Percentiles rank a stretch among this genome's conserved stretches.
Evolutionary conservation across 441 rosid genomes (phyloP).

Genomic region (Isatis lusitanica): DNA sequence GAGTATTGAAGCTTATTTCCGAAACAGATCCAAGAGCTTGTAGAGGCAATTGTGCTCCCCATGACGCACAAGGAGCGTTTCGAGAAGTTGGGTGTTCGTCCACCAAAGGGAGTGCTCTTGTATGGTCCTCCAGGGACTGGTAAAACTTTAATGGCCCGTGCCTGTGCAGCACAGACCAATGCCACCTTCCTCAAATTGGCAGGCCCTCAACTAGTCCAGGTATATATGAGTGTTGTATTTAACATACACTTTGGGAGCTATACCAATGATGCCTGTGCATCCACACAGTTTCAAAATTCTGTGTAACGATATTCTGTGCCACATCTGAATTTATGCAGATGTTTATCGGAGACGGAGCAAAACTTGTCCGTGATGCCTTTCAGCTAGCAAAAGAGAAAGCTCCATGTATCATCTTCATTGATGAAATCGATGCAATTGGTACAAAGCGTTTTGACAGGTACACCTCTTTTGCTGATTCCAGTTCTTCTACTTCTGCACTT

Average conservation of each 20-base stretch:
- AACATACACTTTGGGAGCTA: background rate
- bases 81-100: slow-evolving; percentile 89
- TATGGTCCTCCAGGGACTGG: slow-evolving; percentile 99
- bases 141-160: slow-evolving; percentile 97
- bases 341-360: slow-evolving; percentile 99
- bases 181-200: slow-evolving; percentile 96
- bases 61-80: slow-evolving; percentile 96
- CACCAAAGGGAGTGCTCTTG: slow-evolving; percentile 94
- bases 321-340: slow-evolving; percentile 52
- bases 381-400: slow-evolving; percentile 98
- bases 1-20: background rate
- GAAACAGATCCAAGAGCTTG: slow-evolving; percentile 91
- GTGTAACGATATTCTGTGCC: background rate
- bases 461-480: background rate
- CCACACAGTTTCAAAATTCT: background rate
- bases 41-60: slow-evolving; percentile 97
- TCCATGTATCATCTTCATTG: slow-evolving; percentile 95
- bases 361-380: slow-evolving; percentile 98
- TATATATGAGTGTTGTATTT: slow-evolving; percentile 28
- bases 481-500: background rate
- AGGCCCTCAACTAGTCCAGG: slow-evolving; percentile 98
- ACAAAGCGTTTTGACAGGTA: slow-evolving; percentile 97
- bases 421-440: slow-evolving; percentile 98
- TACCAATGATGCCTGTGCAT: background rate
- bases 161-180: slow-evolving; percentile 97